Evolutionary conservation across 495 filamentous ascomycete species (phyloP), one percentile per base, ranked within the genome.

Genomic region (Penicillium manginii): DNA sequence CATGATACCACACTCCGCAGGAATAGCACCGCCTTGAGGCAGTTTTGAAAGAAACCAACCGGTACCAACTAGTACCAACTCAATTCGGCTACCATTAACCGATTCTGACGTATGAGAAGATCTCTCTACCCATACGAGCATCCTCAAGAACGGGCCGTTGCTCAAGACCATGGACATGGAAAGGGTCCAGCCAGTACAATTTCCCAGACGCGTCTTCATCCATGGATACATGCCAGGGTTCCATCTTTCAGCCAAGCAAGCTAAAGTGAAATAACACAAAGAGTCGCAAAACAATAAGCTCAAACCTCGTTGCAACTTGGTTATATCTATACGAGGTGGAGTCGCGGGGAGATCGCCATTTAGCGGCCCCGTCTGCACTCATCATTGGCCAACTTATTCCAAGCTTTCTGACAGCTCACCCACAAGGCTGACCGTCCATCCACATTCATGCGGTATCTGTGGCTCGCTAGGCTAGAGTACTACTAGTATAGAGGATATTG

Each of bases 121-220:
- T 50, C 56, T 52, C 54, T 54, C 26, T 61, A 59, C 47, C 0
- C 4, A 81, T 86, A 68, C 73, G 71, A 51, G 76, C 64, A 48
- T 71, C 88, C 32, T 45, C 14, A 48, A 49, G 32, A 43, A 32
- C 49, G 42, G 45, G 48, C 52, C 54, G 43, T 51, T 54, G 39
- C 26, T 48, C 26, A 21, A 43, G 50, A n/a, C 61, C 57, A 48
- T 40, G 54, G 54, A 23, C 21, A 17, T 18, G 14, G 15, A 40
- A 33, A 17, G 29, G n/a, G 32, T 47, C 51, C 21, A n/a, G 21
- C 61, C 54, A 64, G 23, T 64, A 18, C 23, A 7, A 18, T 22
- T 26, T 26, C 18, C 15, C 6, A 15, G 29, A 6, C 45, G 29
- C 21, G 3, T 18, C 7, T 14, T 14, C 19, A 26, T 17, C 60